These are phyloP conservation scores for Geotrichum candidum DNA, from an alignment of 1,139 yeast genomes.

Conservation along the genomic window DNA sequence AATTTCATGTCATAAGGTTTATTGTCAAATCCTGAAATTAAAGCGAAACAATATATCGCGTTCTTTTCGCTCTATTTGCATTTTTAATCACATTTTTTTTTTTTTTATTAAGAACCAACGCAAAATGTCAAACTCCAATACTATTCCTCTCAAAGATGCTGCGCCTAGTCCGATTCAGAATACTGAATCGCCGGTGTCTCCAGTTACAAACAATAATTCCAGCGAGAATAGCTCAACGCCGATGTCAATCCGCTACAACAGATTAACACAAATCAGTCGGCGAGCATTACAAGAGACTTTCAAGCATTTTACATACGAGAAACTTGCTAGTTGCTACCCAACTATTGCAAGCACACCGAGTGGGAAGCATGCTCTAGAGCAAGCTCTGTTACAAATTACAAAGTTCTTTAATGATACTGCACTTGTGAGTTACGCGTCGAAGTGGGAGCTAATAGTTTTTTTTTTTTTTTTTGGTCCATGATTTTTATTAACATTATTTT, in stretches of 20 bases:
- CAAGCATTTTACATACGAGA: constrained; percentile 54
- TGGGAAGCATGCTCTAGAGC: constrained; percentile 49
- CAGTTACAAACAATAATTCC: background rate
- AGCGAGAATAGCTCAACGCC: background rate
- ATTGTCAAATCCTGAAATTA: background rate
- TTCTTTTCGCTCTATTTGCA: background rate
- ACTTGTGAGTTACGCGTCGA: constrained; percentile 20
- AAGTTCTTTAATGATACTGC: constrained; percentile 58
- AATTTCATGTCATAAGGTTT: background rate
- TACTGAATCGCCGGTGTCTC: background rate
- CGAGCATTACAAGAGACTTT: constrained; percentile 67
- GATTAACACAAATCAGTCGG: constrained; percentile 52
- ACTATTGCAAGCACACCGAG: constrained; percentile 44
- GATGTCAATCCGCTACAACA: constrained; percentile 42
- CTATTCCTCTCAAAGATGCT: constrained; percentile 4
- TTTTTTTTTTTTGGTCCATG: background rate
- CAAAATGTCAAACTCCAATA: background rate
- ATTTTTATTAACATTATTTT: background rate
- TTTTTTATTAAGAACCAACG: background rate
- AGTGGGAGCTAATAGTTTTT: background rate
- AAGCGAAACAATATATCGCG: background rate
- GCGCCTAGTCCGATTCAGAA: constrained; percentile 4
- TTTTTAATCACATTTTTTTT: background rate
- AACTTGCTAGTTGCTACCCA: constrained; percentile 63
- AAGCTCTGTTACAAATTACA: constrained; percentile 56